Conservation (phyloP, 2,329 filamentous ascomycete species). For the Aureobasidium leucospermi region DNA sequence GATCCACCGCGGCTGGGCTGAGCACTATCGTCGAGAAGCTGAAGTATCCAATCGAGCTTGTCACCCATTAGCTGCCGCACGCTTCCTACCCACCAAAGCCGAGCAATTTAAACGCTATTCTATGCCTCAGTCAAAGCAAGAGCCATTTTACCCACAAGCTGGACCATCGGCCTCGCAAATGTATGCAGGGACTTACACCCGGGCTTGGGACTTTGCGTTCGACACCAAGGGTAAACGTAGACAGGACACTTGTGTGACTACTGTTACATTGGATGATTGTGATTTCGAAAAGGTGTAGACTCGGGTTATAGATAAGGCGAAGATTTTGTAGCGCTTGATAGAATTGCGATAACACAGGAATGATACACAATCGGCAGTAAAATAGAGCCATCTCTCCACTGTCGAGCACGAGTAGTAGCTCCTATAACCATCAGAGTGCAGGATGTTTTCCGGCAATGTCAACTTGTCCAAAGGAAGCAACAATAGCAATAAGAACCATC, state of each 20-base stretch:
- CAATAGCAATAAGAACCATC: too few species aligned
- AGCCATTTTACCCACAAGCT: not conserved
- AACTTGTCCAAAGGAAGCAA: too few species aligned
- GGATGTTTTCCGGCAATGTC: too few species aligned
- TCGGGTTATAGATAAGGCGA: too few species aligned
- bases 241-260: not conserved
- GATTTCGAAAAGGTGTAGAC: not conserved
- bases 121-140: not conserved
- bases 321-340: too few species aligned
- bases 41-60: not conserved
- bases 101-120: not conserved
- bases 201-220: not conserved
- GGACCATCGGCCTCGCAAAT: not conserved
- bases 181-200: too few species aligned
- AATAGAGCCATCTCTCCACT: too few species aligned
- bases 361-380: too few species aligned
- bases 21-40: not conserved
- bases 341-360: too few species aligned
- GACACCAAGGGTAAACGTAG: not conserved
- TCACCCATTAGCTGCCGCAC: not conserved
- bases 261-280: not conserved
- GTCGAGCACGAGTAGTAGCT: too few species aligned
- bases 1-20: not conserved
- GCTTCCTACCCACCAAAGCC: not conserved
- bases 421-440: too few species aligned